Evolutionary conservation across 495 filamentous ascomycete species (phyloP).

Genomic region (Annulohypoxylon stygium): DNA sequence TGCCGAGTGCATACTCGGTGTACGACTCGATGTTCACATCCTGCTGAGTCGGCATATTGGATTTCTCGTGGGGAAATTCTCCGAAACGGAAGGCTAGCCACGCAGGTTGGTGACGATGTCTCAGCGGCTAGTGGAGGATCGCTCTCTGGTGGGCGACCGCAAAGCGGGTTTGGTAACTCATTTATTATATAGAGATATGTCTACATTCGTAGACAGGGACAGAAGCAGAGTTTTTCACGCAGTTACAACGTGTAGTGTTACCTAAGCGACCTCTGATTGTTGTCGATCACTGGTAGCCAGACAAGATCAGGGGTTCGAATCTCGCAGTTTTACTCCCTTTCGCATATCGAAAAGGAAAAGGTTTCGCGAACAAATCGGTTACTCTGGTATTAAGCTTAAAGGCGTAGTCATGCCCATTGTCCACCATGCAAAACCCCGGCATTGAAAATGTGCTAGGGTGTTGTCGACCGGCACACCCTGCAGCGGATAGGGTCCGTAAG

Average conservation of each 20-base stretch:
- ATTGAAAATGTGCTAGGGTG: background rate
- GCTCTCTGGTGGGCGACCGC: slow-evolving; percentile 9
- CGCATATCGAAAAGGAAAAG: slow-evolving; percentile 2
- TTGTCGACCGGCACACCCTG: slow-evolving; percentile 5
- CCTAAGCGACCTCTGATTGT: slow-evolving; percentile 4
- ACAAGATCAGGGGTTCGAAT: slow-evolving; percentile 10
- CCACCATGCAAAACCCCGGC: slow-evolving; percentile 14
- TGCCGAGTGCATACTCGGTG: slow-evolving; percentile 28
- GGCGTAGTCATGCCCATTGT: background rate
- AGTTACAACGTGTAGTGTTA: slow-evolving; percentile 2
- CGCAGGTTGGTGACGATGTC: background rate
- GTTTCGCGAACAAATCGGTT: slow-evolving; percentile 11
- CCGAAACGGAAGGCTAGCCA: background rate
- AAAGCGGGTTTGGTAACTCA: background rate
- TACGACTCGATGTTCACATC: slow-evolving; percentile 31
- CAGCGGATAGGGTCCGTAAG: slow-evolving; percentile 15
- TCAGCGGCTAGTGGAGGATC: slow-evolving; percentile 5
- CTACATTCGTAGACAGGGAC: slow-evolving; percentile 15
- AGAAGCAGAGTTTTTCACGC: slow-evolving; percentile 10
- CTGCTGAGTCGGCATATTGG: slow-evolving; percentile 25
- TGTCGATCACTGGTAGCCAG: background rate
- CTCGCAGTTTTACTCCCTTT: background rate
- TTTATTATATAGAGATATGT: slow-evolving; percentile 13
- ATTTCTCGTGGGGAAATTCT: slow-evolving; percentile 7
- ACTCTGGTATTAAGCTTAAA: slow-evolving; percentile 12